Evolutionary conservation across 2,329 filamentous ascomycete species (phyloP), one percentile per base, ranked within the genome.

Genomic region (Epichloe gansuensis): DNA sequence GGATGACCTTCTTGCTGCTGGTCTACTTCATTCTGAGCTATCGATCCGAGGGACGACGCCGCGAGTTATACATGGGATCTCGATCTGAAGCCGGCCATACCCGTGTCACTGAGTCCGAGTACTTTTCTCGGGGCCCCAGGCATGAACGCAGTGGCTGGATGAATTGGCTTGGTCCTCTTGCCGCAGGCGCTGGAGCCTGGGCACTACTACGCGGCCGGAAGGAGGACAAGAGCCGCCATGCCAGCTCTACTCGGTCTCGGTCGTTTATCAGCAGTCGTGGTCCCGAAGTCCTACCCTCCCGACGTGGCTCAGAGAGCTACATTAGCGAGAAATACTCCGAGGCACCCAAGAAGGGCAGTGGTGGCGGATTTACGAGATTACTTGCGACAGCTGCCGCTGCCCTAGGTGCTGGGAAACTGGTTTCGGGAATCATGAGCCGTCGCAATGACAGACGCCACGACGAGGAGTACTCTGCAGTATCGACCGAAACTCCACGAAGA

Each of bases 11-110:
- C 17, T 71, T 96, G 37, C 59, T 96, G 15, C 62, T 90, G 2
- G 58, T 82, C 13, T 96, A 90, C 68, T 94, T 97, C 61, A 73
- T 91, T 52, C 73, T 95, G 37, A 85, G 85, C 58, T 94, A 87
- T 67, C 75, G 80, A 46, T 67, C 83, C 71, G 68, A 82, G 69
- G 68, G 79, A 62, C 60, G 76, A 64, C 63, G 72, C 62, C 63
- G 72, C 62, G 70, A 77, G 58, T 74, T 80, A 44, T 78, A 80
- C 60, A 71, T 78, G 58, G 80, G 79, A 31, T 54, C 79, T 37
- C 78, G 82, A 49, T 82, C 81, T 38, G 73, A 75, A 54, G 67
- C 63, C 8, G 69, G 67, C n/a, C 64, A 59, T 31, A 70, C 65
- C 47, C 68, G 63, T 39, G 61, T 69, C 42, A 72, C 67, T 43